phyloP scores from a whole-genome alignment of 2,329 filamentous ascomycete species.

The Arthrinium phaeospermum region DNA sequence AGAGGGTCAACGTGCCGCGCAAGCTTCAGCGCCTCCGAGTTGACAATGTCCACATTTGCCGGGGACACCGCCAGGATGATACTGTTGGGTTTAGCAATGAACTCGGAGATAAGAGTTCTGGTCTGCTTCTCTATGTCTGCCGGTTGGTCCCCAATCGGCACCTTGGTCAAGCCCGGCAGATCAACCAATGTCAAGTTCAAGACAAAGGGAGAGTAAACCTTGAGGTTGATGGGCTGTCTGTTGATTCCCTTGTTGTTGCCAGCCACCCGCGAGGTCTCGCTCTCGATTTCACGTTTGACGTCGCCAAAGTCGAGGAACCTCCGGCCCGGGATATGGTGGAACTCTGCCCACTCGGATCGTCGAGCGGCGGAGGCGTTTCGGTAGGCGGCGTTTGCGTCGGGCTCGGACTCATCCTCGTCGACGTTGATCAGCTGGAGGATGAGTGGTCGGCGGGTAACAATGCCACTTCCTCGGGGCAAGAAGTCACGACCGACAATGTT shows the following conservation, averaged over 20 bases:
- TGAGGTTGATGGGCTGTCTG: conserved; percentile 94
- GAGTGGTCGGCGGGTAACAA: conserved; percentile 90
- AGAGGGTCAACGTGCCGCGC: conserved; percentile 96
- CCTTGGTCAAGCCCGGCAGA: conserved; percentile 94
- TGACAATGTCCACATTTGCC: conserved; percentile 97
- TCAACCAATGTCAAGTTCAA: conserved; percentile 96
- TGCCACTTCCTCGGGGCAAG: conserved; percentile 92
- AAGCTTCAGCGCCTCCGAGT: conserved; percentile 96
- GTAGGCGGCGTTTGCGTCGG: conserved; percentile 73
- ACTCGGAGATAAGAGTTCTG: conserved; percentile 93
- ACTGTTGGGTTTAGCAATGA: conserved; percentile 98
- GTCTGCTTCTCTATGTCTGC: conserved; percentile 99
- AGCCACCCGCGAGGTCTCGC: conserved; percentile 88
- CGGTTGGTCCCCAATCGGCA: conserved; percentile 96
- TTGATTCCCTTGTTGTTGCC: conserved; percentile 99
- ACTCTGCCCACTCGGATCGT: conserved; percentile 85
- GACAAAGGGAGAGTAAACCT: conserved; percentile 97
- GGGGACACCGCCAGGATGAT: conserved; percentile 96
- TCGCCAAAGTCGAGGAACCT: conserved; percentile 90
- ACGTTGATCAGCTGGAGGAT: conserved; percentile 99
- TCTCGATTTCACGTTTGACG: conserved; percentile 96
- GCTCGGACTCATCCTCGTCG: conserved; percentile 72
- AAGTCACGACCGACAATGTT: conserved; percentile 99
- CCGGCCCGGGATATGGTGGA: conserved; percentile 90
- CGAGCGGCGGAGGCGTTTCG: conserved; percentile 74